Conservation (phyloP, 164 flowering plant genomes). For the Vitis rupestris region DNA sequence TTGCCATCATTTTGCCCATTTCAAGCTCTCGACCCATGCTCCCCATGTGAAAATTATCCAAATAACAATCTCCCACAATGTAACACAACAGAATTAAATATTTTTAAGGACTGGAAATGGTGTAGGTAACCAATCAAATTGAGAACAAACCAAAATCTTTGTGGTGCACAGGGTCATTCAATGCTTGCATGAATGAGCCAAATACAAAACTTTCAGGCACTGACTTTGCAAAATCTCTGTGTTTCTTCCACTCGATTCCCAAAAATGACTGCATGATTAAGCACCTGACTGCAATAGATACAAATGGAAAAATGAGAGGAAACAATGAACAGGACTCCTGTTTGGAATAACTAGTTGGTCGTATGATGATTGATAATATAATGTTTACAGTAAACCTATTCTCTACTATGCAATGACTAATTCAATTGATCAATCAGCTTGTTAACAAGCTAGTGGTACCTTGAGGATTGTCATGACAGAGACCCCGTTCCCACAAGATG, state of each 20-base stretch:
- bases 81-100: background rate
- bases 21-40: too few species aligned
- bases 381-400: background rate
- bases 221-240: slow-evolving; percentile 39
- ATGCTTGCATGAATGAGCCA: slow-evolving; percentile 69
- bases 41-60: background rate
- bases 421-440: background rate
- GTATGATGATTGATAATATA: background rate
- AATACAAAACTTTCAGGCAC: slow-evolving; percentile 78
- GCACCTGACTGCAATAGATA: slow-evolving; percentile 75
- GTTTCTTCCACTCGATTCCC: slow-evolving; percentile 62
- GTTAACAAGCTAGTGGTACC: slow-evolving; percentile 39
- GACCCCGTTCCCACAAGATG: slow-evolving; percentile 85
- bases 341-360: background rate
- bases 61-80: background rate
- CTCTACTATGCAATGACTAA: background rate
- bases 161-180: slow-evolving; percentile 91
- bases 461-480: slow-evolving; percentile 89
- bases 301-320: background rate
- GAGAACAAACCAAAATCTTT: slow-evolving; percentile 84
- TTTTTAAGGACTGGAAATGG: background rate
- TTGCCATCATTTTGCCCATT: too few species aligned
- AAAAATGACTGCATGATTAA: slow-evolving; percentile 90
- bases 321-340: background rate
- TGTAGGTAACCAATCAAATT: background rate